A percentile compares a stretch with the other conserved stretches of the same genome.
phyloP scores from a whole-genome alignment of 2,329 filamentous ascomycete species.

The Claviceps citrina region DNA sequence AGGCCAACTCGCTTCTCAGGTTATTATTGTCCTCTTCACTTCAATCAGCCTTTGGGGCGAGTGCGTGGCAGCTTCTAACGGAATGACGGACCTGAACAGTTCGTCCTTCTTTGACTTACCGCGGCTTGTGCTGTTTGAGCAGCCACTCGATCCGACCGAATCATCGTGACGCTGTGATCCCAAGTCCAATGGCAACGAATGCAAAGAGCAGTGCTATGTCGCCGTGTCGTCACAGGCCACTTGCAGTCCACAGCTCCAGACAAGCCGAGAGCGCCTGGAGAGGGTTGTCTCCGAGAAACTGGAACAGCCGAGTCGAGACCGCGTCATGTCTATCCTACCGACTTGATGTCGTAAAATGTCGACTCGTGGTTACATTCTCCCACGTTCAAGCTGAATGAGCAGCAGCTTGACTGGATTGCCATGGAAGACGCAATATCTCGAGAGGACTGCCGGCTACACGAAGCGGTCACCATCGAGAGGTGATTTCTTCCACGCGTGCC shows the following conservation, averaged over 20 bases:
- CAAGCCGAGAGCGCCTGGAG: slow-evolving; percentile 21
- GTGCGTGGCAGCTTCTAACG: too few species aligned
- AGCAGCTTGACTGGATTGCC: slow-evolving; percentile 44
- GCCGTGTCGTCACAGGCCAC: slow-evolving; percentile 27
- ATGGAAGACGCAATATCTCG: slow-evolving; percentile 46
- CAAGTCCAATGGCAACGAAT: slow-evolving; percentile 27
- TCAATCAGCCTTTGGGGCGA: too few species aligned
- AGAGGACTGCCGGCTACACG: slow-evolving; percentile 21
- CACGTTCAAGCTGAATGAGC: slow-evolving; percentile 38
- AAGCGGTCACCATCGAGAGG: slow-evolving; percentile 34
- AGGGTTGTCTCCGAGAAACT: slow-evolving; percentile 29
- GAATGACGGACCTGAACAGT: slow-evolving; percentile 17
- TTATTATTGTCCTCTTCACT: background rate
- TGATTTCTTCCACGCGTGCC: slow-evolving; percentile 37
- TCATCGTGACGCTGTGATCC: slow-evolving; percentile 37
- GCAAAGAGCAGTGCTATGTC: slow-evolving; percentile 29
- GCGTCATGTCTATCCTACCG: slow-evolving; percentile 48
- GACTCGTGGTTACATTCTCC: slow-evolving; percentile 47
- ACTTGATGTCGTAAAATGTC: slow-evolving; percentile 37
- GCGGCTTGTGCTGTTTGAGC: slow-evolving; percentile 35
- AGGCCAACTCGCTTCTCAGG: too few species aligned
- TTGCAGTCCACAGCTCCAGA: slow-evolving; percentile 23
- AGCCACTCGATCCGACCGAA: slow-evolving; percentile 27
- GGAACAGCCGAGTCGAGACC: slow-evolving; percentile 38
- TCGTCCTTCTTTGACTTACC: slow-evolving; percentile 35